phyloP scores from a whole-genome alignment of 129 eudicot genomes.

The Centrapalus pauciflorus region DNA sequence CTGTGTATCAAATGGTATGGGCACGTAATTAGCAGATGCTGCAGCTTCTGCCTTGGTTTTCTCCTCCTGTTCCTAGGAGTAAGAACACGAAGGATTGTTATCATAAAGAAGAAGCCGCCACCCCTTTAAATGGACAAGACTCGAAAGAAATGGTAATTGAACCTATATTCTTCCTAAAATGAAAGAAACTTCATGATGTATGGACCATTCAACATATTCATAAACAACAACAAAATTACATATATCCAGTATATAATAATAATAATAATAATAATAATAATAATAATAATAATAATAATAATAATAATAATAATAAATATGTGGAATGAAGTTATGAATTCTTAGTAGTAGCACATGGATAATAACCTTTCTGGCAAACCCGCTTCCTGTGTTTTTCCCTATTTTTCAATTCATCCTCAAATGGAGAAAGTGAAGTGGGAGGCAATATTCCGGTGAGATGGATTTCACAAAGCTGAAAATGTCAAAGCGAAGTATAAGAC shows the following conservation, averaged over 20 bases:
- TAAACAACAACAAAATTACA: no score
- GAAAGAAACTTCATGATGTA: no score
- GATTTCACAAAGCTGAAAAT: slow-evolving; percentile 86
- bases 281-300: no score
- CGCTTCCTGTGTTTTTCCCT: slow-evolving; percentile 69
- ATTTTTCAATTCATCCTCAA: no score
- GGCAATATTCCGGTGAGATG: slow-evolving; percentile 48
- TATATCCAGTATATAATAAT: no score
- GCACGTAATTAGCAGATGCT: slow-evolving; percentile 26
- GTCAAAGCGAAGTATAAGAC: no score
- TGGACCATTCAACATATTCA: no score
- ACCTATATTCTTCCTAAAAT: no score
- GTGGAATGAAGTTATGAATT: neutral
- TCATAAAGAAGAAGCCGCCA: no score
- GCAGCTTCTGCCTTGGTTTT: slow-evolving; percentile 62
- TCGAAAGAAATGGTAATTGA: no score
- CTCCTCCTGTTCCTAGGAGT: slow-evolving; percentile 50
- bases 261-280: neutral
- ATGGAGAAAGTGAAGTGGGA: slow-evolving; percentile 48
- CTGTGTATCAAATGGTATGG: slow-evolving; percentile 29
- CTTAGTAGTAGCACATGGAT: neutral
- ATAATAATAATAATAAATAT: neutral
- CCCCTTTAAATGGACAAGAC: no score
- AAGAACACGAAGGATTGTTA: no score
- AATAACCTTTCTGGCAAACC: slow-evolving; percentile 72